Evolutionary conservation across 768 basidiomycete genomes (phyloP).

Genomic region (Phanerochaete sordida): DNA sequence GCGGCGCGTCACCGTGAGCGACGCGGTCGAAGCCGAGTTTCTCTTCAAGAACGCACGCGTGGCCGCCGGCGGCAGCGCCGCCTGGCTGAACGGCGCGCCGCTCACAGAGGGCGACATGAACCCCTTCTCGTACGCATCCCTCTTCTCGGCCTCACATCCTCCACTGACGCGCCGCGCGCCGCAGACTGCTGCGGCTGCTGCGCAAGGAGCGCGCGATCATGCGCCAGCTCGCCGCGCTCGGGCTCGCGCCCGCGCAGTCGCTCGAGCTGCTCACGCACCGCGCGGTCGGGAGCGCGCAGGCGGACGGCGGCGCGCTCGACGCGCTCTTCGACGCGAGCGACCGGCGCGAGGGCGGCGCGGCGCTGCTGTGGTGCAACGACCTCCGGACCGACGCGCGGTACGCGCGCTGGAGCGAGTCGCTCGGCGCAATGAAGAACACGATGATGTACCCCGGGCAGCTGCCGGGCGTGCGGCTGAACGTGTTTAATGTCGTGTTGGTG

Average conservation of each 20-base stretch:
- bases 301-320: constrained; percentile 49
- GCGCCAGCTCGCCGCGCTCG: constrained; percentile 53
- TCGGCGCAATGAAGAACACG: constrained; percentile 12
- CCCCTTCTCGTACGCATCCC: constrained; percentile 53
- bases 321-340: constrained; percentile 93
- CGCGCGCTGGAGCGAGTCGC: constrained; percentile 17
- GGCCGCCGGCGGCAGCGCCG: constrained; percentile 48
- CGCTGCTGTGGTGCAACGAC: constrained; percentile 89
- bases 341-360: constrained; percentile 67
- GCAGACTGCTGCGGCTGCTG: constrained; percentile 63
- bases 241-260: constrained; percentile 61
- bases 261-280: constrained; percentile 72
- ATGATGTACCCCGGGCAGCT: constrained; percentile 72
- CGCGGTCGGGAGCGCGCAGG: constrained; percentile 47
- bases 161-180: background rate
- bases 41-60: constrained; percentile 50
- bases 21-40: constrained; percentile 52
- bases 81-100: constrained; percentile 80
- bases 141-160: background rate
- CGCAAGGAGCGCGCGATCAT: constrained; percentile 69
- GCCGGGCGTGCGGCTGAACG: constrained; percentile 67
- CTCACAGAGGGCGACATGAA: constrained; percentile 63
- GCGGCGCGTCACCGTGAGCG: constrained; percentile 57
- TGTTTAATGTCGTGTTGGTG: constrained; percentile 80
- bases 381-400: constrained; percentile 77